Base-by-base conservation (phyloP, 257 asterid species). In the Scutellaria baicalensis region DNA sequence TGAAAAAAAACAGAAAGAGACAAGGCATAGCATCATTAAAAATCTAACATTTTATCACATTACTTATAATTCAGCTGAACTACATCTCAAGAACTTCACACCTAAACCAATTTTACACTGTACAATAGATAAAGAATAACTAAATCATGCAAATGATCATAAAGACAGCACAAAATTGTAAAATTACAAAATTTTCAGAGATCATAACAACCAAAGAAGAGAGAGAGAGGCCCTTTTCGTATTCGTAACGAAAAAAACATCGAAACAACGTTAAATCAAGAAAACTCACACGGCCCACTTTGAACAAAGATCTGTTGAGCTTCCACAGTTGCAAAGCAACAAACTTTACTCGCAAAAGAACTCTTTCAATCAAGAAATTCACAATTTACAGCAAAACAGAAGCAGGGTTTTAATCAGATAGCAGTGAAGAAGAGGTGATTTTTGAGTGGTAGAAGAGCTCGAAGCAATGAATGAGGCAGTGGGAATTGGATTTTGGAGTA, bases 381-480 rank as follows among this genome's bases (percentile, higher is more conserved):
- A 23, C 6, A 43, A 44, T 21, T 43, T 10, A 0, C 38, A 5
- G 33, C 20, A 43, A 36, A 17, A 16, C 38, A 38, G 45, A 44
- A 16, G 57, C 6, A 48, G 14, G 17, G 35, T 1, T 11, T 8
- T 59, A 23, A 70, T 68, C 70, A 40, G 68, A 51, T 35, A 69
- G 71, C 64, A 66, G 69, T 49, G 58, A 58, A 62, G 62, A 1
- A 45, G 68, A 42, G n/a, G 47, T 45, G 66, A 69, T 56, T 68
- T 47, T 61, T 45, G 83, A 79, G 82, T 52, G 84, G 64, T 69
- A 74, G 73, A 74, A 62, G 55, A 59, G 80, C 69, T 59, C 59
- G 66, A 71, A 79, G 88, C 86, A 81, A 77, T 84, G 79, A 88
- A 86, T 86, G 91, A 42, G 76, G 79, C 71, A 51, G 78, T 45